These are phyloP conservation scores for Coleophoma eucalyptorum DNA, from an alignment of 2,329 filamentous ascomycete genomes.

Conservation along the genomic window DNA sequence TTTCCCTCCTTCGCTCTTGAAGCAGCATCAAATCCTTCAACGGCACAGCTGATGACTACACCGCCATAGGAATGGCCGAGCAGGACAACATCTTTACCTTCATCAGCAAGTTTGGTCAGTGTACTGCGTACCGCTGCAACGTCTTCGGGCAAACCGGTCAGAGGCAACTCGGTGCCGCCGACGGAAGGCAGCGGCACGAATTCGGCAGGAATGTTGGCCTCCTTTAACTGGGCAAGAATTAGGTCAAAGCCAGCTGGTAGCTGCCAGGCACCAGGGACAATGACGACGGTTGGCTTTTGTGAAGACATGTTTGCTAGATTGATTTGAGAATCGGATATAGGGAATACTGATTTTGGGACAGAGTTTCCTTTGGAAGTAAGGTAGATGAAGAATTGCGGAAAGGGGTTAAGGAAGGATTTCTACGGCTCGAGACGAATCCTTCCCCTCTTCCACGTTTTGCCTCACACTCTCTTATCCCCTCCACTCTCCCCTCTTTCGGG, in stretches of 20 bases:
- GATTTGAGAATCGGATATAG: background rate
- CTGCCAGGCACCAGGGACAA: conserved; percentile 6
- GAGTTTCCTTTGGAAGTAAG: no score
- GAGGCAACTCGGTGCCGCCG: background rate
- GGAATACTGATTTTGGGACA: background rate
- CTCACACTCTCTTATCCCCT: no score
- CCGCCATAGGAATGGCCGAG: conserved; percentile 33
- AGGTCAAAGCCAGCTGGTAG: background rate
- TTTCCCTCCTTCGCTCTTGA: background rate
- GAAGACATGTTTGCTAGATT: background rate
- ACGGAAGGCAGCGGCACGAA: background rate
- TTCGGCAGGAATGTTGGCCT: background rate
- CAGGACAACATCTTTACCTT: conserved; percentile 29
- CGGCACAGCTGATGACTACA: conserved; percentile 17
- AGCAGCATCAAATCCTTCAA: background rate
- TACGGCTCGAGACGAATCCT: no score
- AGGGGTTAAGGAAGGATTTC: no score
- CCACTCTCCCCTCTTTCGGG: no score
- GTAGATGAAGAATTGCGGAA: no score
- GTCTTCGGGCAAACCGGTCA: conserved; percentile 1
- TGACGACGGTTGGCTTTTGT: background rate
- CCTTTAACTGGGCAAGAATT: background rate
- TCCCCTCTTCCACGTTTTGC: no score
- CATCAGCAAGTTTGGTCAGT: conserved; percentile 25
- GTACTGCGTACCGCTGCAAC: background rate